These are phyloP conservation scores for Mentha longifolia DNA, from an alignment of 257 asterid genomes.

Conservation along the genomic window DNA sequence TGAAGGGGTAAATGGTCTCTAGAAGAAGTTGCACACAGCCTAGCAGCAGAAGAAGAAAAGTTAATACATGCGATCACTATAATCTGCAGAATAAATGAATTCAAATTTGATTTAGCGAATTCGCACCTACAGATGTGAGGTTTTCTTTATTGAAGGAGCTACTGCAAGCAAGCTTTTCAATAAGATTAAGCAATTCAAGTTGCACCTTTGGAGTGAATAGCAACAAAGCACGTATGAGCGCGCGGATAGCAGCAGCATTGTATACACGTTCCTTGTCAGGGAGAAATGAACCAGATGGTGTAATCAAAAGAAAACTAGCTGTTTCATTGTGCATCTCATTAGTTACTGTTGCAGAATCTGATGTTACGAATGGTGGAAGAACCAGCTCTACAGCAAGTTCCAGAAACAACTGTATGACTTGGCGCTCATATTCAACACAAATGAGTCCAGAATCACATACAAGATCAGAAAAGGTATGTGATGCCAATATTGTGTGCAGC, in stretches of 20 bases:
- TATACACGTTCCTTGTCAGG: slow-evolving; percentile 81
- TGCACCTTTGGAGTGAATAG: slow-evolving; percentile 93
- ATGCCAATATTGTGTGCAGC: slow-evolving; percentile 66
- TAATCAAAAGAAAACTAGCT: slow-evolving; percentile 60
- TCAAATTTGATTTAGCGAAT: slow-evolving; percentile 28
- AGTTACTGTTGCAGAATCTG: slow-evolving; percentile 58
- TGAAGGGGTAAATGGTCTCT: slow-evolving; percentile 90
- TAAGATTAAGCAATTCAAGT: slow-evolving; percentile 79
- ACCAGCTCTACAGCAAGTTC: slow-evolving; percentile 93
- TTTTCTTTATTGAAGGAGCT: slow-evolving; percentile 92
- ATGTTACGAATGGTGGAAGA: slow-evolving; percentile 77
- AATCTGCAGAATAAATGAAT: slow-evolving; percentile 21
- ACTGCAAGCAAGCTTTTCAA: slow-evolving; percentile 86
- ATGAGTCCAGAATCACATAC: slow-evolving; percentile 84
- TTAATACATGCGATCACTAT: slow-evolving; percentile 24
- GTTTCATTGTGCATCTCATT: slow-evolving; percentile 54
- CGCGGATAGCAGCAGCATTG: slow-evolving; percentile 92
- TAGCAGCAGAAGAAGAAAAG: slow-evolving; percentile 41
- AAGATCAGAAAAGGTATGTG: slow-evolving; percentile 90
- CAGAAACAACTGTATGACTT: slow-evolving; percentile 83
- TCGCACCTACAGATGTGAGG: slow-evolving; percentile 94
- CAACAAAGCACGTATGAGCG: slow-evolving; percentile 79
- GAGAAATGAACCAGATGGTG: slow-evolving; percentile 67
- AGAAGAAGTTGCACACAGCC: slow-evolving; percentile 98
- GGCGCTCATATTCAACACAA: slow-evolving; percentile 89